Conservation (phyloP, 352 stramenopile genomes). For the Thalassiosira exigua region DNA sequence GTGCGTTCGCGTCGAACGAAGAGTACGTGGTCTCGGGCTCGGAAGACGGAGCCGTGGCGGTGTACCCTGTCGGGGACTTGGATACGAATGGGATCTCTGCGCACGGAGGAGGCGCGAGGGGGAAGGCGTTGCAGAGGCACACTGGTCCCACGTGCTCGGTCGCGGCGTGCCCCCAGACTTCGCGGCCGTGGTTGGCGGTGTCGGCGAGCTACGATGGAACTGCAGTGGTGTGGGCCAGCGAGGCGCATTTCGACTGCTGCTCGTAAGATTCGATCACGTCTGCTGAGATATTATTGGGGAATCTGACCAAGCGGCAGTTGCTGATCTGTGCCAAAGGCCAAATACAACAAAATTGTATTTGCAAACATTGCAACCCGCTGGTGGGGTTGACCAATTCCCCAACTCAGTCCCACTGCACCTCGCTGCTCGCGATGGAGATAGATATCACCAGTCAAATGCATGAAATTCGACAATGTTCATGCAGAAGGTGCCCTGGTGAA, state of each 20-base stretch:
- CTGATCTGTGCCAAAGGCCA: too few species aligned
- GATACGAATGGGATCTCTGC: background rate
- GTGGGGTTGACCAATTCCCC: too few species aligned
- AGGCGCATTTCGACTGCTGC: conserved; percentile 32
- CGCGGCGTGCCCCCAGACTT: conserved; percentile 57
- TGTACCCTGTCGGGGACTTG: conserved; percentile 69
- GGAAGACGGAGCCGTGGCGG: conserved; percentile 68
- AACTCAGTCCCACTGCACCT: too few species aligned
- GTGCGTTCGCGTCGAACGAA: conserved; percentile 72
- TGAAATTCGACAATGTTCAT: too few species aligned
- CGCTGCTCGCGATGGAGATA: too few species aligned
- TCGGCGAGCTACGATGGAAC: conserved; percentile 77
- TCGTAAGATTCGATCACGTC: too few species aligned
- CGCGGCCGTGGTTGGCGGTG: conserved; percentile 55
- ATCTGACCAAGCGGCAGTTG: too few species aligned
- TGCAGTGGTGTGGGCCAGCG: conserved; percentile 71
- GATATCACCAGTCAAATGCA: too few species aligned
- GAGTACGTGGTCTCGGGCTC: conserved; percentile 59
- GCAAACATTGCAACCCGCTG: too few species aligned
- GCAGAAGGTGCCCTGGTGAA: too few species aligned
- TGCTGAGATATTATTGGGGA: too few species aligned
- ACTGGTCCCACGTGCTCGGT: conserved; percentile 64
- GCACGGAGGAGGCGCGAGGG: conserved; percentile 4
- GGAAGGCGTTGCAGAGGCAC: conserved; percentile 38
- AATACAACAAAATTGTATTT: too few species aligned